These are phyloP conservation scores for Sclerotinia subarctica DNA, from an alignment of 2,329 filamentous ascomycete genomes.

Conservation along the genomic window DNA sequence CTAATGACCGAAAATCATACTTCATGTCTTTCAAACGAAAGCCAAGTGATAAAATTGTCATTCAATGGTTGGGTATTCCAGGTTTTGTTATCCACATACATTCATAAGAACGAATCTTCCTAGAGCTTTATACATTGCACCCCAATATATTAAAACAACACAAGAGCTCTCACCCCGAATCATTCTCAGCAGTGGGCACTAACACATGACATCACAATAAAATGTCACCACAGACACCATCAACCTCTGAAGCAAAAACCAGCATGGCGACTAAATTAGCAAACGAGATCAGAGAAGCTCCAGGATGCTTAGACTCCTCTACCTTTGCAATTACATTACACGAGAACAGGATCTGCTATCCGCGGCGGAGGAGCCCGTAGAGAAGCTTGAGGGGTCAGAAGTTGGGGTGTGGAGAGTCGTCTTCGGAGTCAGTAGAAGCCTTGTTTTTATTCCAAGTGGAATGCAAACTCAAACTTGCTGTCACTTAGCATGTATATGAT, in stretches of 20 bases:
- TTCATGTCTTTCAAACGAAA: no score
- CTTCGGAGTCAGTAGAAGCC: not conserved
- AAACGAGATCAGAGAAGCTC: not conserved
- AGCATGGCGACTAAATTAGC: not conserved
- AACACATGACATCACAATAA: no score
- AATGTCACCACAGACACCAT: not conserved
- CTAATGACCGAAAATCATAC: no score
- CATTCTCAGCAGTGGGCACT: no score
- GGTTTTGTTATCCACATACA: no score
- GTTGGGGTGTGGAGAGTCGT: not conserved
- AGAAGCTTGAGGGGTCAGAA: not conserved
- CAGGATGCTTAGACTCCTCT: not conserved
- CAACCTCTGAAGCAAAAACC: not conserved
- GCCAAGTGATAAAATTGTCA: no score
- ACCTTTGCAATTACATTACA: not conserved
- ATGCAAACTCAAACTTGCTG: not conserved
- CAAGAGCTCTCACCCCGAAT: no score
- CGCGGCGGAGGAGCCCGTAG: not conserved
- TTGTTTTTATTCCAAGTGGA: not conserved
- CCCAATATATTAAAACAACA: no score
- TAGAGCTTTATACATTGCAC: no score
- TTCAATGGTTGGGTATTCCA: no score
- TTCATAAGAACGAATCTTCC: no score
- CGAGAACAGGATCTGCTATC: not conserved
- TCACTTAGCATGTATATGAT: no score